phyloP scores from a whole-genome alignment of 495 filamentous ascomycete species.

The Penicillium canariense region DNA sequence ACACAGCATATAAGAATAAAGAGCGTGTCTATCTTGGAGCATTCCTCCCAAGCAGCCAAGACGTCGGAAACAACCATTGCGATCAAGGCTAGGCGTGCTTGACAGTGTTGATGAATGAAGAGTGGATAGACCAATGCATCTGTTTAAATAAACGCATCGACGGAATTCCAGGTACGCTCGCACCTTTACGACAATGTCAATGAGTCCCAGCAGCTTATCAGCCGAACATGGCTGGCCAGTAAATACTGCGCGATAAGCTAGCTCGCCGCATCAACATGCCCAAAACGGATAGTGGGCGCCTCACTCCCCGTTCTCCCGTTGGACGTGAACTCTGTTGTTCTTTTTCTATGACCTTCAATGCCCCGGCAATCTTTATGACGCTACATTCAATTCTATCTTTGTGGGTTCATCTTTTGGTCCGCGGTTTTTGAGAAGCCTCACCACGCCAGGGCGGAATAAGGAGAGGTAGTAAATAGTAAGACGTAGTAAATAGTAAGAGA shows the following conservation, averaged over 20 bases:
- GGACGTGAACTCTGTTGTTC: not conserved
- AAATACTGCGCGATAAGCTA: not conserved
- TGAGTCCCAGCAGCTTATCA: not conserved
- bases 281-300: not conserved
- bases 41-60: conserved; percentile 18
- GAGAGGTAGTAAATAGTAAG: no score
- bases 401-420: no score
- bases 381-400: not conserved
- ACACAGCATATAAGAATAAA: conserved; percentile 47
- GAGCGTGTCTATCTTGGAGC: conserved; percentile 34
- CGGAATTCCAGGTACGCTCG: not conserved
- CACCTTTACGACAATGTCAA: not conserved
- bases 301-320: not conserved
- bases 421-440: not conserved
- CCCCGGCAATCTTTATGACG: not conserved
- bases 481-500: not conserved
- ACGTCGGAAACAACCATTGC: not conserved
- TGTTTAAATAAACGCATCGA: no score
- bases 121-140: not conserved
- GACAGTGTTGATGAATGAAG: not conserved
- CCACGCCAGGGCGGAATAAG: not conserved
- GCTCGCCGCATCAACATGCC: not conserved
- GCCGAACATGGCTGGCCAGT: not conserved
- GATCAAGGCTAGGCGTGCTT: not conserved
- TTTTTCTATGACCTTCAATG: not conserved